Percentiles rank a stretch among this genome's conserved stretches.
phyloP scores from a whole-genome alignment of 169 alveolate genomes.

The Eimeria zaria region DNA sequence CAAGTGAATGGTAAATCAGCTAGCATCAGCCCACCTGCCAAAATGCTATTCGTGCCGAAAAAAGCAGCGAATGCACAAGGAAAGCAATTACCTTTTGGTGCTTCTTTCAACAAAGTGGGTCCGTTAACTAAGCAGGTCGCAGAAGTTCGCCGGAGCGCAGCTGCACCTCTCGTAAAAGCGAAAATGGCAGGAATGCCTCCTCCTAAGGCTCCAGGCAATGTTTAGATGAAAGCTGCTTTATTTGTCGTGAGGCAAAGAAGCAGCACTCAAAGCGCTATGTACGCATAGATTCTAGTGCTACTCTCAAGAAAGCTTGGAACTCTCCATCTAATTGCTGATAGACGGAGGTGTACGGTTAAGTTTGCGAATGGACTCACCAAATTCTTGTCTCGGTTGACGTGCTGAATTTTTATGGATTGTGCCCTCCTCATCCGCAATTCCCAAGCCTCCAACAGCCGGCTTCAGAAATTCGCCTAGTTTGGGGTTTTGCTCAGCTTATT shows the following conservation, averaged over 20 bases:
- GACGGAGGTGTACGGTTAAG: background rate
- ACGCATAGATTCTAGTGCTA: background rate
- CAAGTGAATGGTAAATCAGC: background rate
- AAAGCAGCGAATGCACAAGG: background rate
- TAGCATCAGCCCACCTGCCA: background rate
- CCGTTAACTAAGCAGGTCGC: conserved; percentile 19
- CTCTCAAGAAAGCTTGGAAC: background rate
- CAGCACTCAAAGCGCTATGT: background rate
- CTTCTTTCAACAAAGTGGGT: background rate
- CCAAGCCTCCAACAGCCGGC: background rate
- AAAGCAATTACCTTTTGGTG: background rate
- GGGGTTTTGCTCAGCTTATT: background rate
- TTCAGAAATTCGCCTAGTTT: background rate
- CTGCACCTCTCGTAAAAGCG: background rate
- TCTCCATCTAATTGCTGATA: background rate
- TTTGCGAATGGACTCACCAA: background rate
- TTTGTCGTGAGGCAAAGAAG: background rate
- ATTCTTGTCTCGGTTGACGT: background rate
- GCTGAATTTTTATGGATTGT: background rate
- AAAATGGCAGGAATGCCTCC: conserved; percentile 32
- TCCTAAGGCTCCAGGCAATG: conserved; percentile 17
- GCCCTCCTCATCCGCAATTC: background rate
- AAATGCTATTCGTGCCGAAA: background rate
- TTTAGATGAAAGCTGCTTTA: background rate
- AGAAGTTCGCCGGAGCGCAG: background rate